Evolutionary conservation across 2,329 filamentous ascomycete genomes (phyloP), one percentile per base, ranked within the genome.

Genomic region (Cytospora schulzeri): DNA sequence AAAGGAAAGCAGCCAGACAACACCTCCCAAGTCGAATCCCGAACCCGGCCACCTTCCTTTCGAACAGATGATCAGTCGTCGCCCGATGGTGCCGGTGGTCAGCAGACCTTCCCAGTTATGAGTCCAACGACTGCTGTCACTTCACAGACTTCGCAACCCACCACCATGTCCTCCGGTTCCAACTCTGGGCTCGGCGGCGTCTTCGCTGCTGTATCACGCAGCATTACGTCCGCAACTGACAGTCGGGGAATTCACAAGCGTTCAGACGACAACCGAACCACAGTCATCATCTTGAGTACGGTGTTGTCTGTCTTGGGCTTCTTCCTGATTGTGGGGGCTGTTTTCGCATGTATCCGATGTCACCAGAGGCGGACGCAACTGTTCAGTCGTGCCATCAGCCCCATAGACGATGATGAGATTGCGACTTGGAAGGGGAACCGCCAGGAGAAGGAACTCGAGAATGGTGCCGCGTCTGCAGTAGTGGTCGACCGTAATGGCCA

Each of bases 401-500:
- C 87, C 15, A 87, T 89, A 65, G 81, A 84, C 67, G 87, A 89
- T 69, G 85, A 88, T 66, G 87, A 89, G 72, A 89, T 89, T 65
- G 84, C 85, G 69, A 86, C 84, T 4, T 89, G 87, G 87, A 87
- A 85, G 70, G 75, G 76, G 31, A 77, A 75, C 60, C 73, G 71
- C 12, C 63, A 69, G 15, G 76, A 73, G 68, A 77, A 76, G 67
- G 71, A 24, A 14, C 50, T 88, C 66, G 81, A 84, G 67, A 86
- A 88, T 69, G 85, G 87, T 82, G 7, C 88, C 85, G 86, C 85
- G 83, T 70, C 74, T 75, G 28, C 76, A 74, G 62, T 72, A 69
- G 17, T 63, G 68, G 26, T 74, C 74, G 68, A 71, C 77, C 71
- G 69, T 70, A 15, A 68, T 66, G 62, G 68, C 51, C 73, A 76